Percentiles rank a stretch among this genome's conserved stretches.
Conservation (phyloP, 345 rosid genomes). For the Eucalyptus leucophloia region DNA sequence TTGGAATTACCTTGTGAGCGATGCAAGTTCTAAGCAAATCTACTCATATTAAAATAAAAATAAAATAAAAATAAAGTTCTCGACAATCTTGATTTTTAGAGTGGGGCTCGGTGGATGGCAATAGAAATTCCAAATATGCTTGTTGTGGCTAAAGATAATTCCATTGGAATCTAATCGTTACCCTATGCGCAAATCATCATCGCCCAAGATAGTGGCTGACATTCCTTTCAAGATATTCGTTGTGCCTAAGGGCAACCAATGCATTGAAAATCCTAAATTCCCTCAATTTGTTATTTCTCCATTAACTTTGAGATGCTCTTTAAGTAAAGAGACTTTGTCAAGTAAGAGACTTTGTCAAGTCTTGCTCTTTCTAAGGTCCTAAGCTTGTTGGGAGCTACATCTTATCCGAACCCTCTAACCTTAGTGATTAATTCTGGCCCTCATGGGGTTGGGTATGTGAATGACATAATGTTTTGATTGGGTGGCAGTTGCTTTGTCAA, state of each 20-base stretch:
- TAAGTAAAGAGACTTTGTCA: not conserved
- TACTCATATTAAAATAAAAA: not conserved
- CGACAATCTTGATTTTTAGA: not conserved
- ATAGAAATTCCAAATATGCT: not conserved
- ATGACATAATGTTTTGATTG: not conserved
- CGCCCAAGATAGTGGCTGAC: not conserved
- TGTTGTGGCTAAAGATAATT: not conserved
- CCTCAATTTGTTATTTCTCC: not conserved
- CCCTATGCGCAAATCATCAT: not conserved
- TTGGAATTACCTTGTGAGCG: not conserved
- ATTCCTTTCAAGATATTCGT: not conserved
- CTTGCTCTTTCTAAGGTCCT: not conserved
- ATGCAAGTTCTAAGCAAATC: not conserved
- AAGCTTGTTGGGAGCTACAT: not conserved
- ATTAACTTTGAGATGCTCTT: not conserved
- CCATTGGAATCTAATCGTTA: not conserved
- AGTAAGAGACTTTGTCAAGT: not conserved
- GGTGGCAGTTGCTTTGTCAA: not conserved
- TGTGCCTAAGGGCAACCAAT: not conserved
- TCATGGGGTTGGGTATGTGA: not conserved
- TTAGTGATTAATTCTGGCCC: not conserved
- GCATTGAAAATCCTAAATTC: not conserved
- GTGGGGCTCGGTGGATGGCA: not conserved
- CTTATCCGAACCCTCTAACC: not conserved
- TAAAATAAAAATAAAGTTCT: not conserved